Conservation (phyloP, 345 rosid species). For the Pistacia integerrima region DNA sequence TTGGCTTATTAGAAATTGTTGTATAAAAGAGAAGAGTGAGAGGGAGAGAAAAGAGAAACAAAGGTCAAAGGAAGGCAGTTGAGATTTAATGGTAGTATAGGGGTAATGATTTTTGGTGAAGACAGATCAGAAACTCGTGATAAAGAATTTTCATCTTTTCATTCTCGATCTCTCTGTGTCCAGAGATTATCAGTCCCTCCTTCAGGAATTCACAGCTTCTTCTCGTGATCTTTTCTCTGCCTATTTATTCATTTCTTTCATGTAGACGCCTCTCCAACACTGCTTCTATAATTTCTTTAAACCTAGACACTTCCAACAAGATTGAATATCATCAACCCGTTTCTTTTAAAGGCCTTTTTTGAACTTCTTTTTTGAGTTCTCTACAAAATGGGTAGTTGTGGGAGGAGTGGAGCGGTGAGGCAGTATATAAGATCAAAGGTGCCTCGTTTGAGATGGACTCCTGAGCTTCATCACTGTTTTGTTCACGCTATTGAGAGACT, state of each 20-base stretch:
- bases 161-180: neutral
- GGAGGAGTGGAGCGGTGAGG: constrained; percentile 80
- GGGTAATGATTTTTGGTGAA: constrained; percentile 41
- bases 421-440: constrained; percentile 88
- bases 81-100: constrained; percentile 26
- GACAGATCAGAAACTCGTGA: constrained; percentile 54
- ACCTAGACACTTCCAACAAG: constrained; percentile 20
- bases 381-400: constrained; percentile 61
- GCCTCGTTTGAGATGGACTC: constrained; percentile 95
- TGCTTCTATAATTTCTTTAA: constrained; percentile 9
- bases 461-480: constrained; percentile 92
- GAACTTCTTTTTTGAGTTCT: no score
- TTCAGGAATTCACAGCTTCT: constrained; percentile 53
- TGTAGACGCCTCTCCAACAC: neutral
- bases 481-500: constrained; percentile 86
- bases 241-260: neutral
- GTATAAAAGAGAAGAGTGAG: constrained; percentile 2
- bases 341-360: neutral
- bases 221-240: constrained; percentile 39
- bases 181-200: constrained; percentile 43
- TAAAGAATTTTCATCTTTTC: constrained; percentile 15
- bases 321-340: neutral
- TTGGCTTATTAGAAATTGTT: constrained; percentile 23
- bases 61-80: constrained; percentile 85
- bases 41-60: constrained; percentile 29